Base-by-base conservation (phyloP, 2,329 filamentous ascomycete genomes). In the Pyrenophora graminea region DNA sequence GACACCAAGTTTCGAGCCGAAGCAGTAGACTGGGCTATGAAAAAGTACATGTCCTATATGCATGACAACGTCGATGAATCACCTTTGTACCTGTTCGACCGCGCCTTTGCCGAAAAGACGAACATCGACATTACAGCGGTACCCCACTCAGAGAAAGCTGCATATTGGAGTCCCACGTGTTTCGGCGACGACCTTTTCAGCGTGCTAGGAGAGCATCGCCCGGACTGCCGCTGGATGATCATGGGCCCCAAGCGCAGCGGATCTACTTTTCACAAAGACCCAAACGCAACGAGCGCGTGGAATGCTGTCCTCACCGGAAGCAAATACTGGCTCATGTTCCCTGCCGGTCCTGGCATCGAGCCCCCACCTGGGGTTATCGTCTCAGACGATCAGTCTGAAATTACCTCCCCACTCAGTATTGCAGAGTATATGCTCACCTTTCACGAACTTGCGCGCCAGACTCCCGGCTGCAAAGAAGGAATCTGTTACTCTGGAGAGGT, bases 311-410 rank as follows among this genome's bases (percentile, higher is more conserved):
- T 97, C 23, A 85, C 88, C 52, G 94, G 93, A 4, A 85, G 87
- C 30, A 97, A 97, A 70, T 97, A 97, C 79, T 97, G 94, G 93
- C 93, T 97, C 72, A 95, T 97, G 91, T 97, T 97, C 68, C 91
- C 91, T 0, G 88, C 89, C 0, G 85, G 85, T 0, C 71, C 78
- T 1, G 76, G 76, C 15, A 70, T 81, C 5, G 83, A 85, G 0
- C 80, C 86, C 3, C 91, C 94, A 6, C 93, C 93, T 0, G 93
- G 93, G 3, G 92, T 97, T 32, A 96, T 88, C 63, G 90, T 97
- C 36, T 95, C 90, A 4, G 81, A 86, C 33, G 94, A 97, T 68
- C 88, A 90, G 68, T 92, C 90, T 68, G 93, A 97, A 74, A 92
- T 97, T 43, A 97, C 93, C 0, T 91, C 88, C 45, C 94, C 93